Base-by-base conservation (phyloP, 805 yeast genomes). In the Phaffomyces antillensis region DNA sequence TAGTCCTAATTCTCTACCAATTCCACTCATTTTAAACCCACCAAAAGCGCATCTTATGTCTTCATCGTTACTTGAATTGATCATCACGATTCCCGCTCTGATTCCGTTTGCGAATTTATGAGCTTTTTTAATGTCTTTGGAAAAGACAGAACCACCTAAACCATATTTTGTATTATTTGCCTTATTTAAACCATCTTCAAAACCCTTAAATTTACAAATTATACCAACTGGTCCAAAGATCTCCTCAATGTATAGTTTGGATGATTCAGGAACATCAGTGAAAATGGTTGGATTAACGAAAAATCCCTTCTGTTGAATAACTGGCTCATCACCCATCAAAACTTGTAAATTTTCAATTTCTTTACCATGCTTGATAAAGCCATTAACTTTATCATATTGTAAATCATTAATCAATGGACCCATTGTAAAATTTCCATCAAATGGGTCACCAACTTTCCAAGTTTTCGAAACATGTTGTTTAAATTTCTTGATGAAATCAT, bases 201-300 rank as follows among this genome's bases (percentile, higher is more conserved):
- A 83, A 28, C 79, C 68, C 33, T 67, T 60, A 66, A 87, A 87
- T 63, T 76, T 77, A 46, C 82, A 77, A 32, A 83, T 70, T 8
- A 79, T 71, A 24, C 82, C 87, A 31, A 87, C 96, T 15, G 96
- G 96, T 17, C 96, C 96, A 63, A 87, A 87, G 47, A 87, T 86
- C 65, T 87, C 96, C 64, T 87, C 95, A 52, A 73, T 72, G 46
- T 81, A 83, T 41, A 87, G 76, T 48, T 74, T 69, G 77, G 82
- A 81, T 30, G 72, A 62, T 49, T 81, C 81, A 43, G 70, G 73
- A 40, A 84, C 87, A 55, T 84, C 85, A 24, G 81, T 73, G 55
- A 86, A 86, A 37, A 87, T 71, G 5, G 95, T 85, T 46, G 96
- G 95, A 55, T 77, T 73, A 53, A 86, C 70, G 62, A 67, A 87